These are phyloP conservation scores for Hansenula lynferdii DNA, from an alignment of 1,139 yeast genomes.

Conservation along the genomic window DNA sequence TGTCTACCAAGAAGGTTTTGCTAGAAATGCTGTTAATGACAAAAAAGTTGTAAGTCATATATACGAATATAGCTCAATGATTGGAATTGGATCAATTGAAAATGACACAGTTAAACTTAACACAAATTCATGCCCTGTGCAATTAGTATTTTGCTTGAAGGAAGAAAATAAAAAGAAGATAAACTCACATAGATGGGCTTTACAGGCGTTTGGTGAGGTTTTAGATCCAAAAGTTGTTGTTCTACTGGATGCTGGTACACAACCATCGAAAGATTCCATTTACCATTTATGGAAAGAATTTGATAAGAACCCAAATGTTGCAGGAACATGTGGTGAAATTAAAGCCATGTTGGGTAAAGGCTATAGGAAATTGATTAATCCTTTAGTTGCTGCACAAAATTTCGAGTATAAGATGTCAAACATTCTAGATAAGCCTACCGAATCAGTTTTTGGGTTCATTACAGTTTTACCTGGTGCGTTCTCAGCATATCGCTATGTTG, in stretches of 20 bases:
- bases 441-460: conserved; percentile 83
- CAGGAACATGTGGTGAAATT: conserved; percentile 95
- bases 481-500: conserved; percentile 81
- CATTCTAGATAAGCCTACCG: conserved; percentile 86
- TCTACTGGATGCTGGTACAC: conserved; percentile 90
- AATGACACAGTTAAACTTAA: conserved; percentile 68
- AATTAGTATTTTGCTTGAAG: conserved; percentile 80
- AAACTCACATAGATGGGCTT: conserved; percentile 95
- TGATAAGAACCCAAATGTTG: conserved; percentile 77
- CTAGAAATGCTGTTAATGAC: conserved; percentile 84
- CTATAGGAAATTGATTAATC: conserved; percentile 66
- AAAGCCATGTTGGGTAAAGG: conserved; percentile 81
- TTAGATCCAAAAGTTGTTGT: conserved; percentile 84
- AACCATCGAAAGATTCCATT: conserved; percentile 80
- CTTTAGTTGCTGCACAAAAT: conserved; percentile 88
- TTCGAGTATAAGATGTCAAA: conserved; percentile 93
- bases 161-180: conserved; percentile 89
- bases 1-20: conserved; percentile 91
- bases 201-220: conserved; percentile 86
- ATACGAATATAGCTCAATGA: conserved; percentile 77
- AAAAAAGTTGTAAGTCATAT: conserved; percentile 87
- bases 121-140: conserved; percentile 75
- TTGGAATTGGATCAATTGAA: conserved; percentile 54
- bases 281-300: conserved; percentile 90
- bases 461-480: conserved; percentile 87